These are phyloP conservation scores for Ilyonectria destructans DNA, from an alignment of 2,329 filamentous ascomycete species.

Conservation along the genomic window DNA sequence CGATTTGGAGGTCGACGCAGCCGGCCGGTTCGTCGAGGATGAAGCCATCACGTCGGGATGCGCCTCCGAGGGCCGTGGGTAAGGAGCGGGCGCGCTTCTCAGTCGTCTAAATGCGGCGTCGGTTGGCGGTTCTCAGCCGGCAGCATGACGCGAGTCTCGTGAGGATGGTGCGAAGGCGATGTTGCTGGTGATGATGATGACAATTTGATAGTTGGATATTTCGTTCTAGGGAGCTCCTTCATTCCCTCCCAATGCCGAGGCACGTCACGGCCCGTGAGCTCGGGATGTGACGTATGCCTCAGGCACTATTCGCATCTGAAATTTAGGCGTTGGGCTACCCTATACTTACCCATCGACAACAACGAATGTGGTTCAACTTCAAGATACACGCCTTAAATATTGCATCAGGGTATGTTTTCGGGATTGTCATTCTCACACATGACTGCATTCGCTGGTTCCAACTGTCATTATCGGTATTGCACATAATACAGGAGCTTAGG, in stretches of 20 bases:
- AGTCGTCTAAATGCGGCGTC: conserved; percentile 29
- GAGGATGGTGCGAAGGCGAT: conserved; percentile 11
- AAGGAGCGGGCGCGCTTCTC: conserved; percentile 25
- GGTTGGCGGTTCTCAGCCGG: background rate
- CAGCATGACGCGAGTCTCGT: conserved; percentile 25
- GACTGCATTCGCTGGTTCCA: too few species aligned
- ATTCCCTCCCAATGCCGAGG: conserved; percentile 42
- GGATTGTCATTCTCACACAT: too few species aligned
- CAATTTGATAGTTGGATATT: conserved; percentile 27
- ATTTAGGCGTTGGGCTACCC: background rate
- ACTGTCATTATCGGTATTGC: too few species aligned
- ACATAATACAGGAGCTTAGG: too few species aligned
- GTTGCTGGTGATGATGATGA: conserved; percentile 35
- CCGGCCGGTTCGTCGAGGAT: conserved; percentile 39
- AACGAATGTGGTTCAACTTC: background rate
- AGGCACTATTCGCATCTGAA: conserved; percentile 38
- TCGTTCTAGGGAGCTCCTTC: conserved; percentile 27
- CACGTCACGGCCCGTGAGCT: conserved; percentile 42
- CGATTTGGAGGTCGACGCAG: conserved; percentile 41
- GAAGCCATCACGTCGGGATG: conserved; percentile 39
- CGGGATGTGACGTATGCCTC: conserved; percentile 45
- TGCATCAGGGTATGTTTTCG: too few species aligned
- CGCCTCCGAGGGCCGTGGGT: conserved; percentile 21
- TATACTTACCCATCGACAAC: background rate
- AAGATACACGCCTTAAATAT: background rate